Base-by-base conservation (phyloP, 345 rosid genomes). In the Hirschfeldia incana region DNA sequence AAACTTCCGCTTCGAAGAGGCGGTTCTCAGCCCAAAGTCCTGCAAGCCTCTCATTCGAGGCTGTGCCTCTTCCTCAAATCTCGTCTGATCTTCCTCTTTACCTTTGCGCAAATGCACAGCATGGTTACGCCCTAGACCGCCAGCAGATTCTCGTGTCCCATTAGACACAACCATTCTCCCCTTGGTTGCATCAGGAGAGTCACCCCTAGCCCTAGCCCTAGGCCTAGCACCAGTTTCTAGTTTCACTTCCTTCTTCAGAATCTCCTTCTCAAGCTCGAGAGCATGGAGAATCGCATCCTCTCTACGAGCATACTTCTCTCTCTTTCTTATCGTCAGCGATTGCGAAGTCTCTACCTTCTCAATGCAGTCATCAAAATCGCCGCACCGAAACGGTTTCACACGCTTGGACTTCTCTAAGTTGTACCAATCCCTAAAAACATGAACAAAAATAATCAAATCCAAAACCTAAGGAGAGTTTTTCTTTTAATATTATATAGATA, bases 281-380 rank as follows among this genome's bases (percentile, higher is more conserved):
- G 98, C 99, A 80, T 96, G 98, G 57, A 93, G 97, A 84, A 96
- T 93, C 21, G 99, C 98, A 82, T 96, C 99, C 87, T 96, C 99
- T 71, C 98, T 84, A 62, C 99, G 97, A 64, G 99, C 99, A 87
- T 96, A 96, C 83, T 96, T 96, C 89, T 96, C 99, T 76, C 98
- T 87, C 83, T 93, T 96, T 78, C 91, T 89, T 62, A 88, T 83
- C 15, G 97, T 97, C 86, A 90, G 81, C 34, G 94, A 88, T 73
- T 83, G 91, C 5, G 95, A 72, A 37, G 95, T 84, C 82, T 92
- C 99, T 39, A 94, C 98, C 84, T 90, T 89, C 74, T 88, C 93
- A 70, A 96, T 96, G 77, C 97, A 92, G 60, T 92, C 98, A 89
- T 89, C 97, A 80, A 96, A 96, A 69, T 96, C 99, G 53, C 97